phyloP scores from a whole-genome alignment of 192 early-diverging fungal genomes.

The Thoreauomyces humboldtii region DNA sequence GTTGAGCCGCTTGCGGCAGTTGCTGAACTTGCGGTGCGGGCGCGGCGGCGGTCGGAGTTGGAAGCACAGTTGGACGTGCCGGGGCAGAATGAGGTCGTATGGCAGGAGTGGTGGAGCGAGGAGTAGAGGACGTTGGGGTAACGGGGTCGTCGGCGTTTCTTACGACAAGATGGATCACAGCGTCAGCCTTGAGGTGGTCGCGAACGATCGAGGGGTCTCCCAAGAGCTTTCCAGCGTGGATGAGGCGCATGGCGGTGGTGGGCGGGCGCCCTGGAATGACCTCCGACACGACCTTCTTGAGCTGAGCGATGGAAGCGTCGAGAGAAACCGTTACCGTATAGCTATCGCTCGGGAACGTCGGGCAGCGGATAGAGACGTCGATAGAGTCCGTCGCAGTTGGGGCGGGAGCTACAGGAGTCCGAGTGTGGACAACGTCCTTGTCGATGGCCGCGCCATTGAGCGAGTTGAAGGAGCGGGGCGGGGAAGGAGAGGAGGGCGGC shows the following conservation, averaged over 20 bases:
- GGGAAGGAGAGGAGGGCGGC: not conserved
- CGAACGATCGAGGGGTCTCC: conserved; percentile 8
- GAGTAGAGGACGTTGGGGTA: not conserved
- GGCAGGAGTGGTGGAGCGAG: too few species aligned
- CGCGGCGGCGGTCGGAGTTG: too few species aligned
- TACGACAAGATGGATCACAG: conserved; percentile 27
- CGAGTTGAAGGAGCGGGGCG: not conserved
- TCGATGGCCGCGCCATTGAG: not conserved
- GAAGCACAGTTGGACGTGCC: too few species aligned
- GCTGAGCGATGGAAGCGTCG: conserved; percentile 10
- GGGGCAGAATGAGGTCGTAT: too few species aligned
- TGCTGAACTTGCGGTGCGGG: too few species aligned
- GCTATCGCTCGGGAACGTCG: conserved; percentile 21
- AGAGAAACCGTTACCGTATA: conserved; percentile 3
- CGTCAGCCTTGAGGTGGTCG: not conserved
- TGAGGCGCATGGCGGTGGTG: conserved; percentile 19
- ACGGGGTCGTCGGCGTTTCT: too few species aligned
- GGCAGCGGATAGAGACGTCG: conserved; percentile 21
- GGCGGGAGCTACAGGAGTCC: not conserved
- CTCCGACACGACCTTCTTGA: conserved; percentile 20
- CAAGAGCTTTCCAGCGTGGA: conserved; percentile 27
- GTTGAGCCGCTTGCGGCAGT: too few species aligned
- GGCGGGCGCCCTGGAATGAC: conserved; percentile 13
- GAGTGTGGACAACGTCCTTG: not conserved
- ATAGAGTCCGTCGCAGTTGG: conserved; percentile 4